These are phyloP conservation scores for Fusarium lyarnte DNA, from an alignment of 2,329 filamentous ascomycete species.

Conservation along the genomic window DNA sequence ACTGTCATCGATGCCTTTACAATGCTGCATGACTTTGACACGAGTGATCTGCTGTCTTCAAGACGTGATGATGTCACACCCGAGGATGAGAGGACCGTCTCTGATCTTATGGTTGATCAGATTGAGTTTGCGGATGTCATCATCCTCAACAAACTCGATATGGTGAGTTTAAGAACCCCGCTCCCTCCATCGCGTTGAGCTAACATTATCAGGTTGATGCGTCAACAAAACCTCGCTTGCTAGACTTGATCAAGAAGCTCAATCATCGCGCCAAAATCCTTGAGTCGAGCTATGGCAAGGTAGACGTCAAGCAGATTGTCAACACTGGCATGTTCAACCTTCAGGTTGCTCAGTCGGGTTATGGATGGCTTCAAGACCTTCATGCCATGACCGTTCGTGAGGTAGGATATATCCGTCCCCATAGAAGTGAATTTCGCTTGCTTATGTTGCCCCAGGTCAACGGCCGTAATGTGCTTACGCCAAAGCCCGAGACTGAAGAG, in stretches of 20 bases:
- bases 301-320: constrained; percentile 71
- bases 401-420: constrained; percentile 45
- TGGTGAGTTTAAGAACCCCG: constrained; percentile 51
- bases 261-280: constrained; percentile 74
- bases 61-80: constrained; percentile 69
- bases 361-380: constrained; percentile 76
- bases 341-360: constrained; percentile 69
- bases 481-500: constrained; percentile 77
- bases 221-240: constrained; percentile 56
- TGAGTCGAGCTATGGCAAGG: constrained; percentile 65
- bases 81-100: constrained; percentile 78
- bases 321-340: constrained; percentile 73
- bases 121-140: constrained; percentile 82
- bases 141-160: constrained; percentile 75
- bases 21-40: constrained; percentile 77
- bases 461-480: constrained; percentile 63
- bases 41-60: constrained; percentile 71
- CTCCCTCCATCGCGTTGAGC: background rate
- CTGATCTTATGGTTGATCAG: constrained; percentile 79
- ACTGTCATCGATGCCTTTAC: constrained; percentile 80
- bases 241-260: constrained; percentile 65
- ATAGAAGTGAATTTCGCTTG: rapidly evolving
- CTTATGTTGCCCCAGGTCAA: constrained; percentile 48
- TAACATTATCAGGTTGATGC: constrained; percentile 48
- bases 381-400: constrained; percentile 73